Evolutionary conservation across 345 rosid genomes (phyloP).

Genomic region (Erysimum cheiranthoides): DNA sequence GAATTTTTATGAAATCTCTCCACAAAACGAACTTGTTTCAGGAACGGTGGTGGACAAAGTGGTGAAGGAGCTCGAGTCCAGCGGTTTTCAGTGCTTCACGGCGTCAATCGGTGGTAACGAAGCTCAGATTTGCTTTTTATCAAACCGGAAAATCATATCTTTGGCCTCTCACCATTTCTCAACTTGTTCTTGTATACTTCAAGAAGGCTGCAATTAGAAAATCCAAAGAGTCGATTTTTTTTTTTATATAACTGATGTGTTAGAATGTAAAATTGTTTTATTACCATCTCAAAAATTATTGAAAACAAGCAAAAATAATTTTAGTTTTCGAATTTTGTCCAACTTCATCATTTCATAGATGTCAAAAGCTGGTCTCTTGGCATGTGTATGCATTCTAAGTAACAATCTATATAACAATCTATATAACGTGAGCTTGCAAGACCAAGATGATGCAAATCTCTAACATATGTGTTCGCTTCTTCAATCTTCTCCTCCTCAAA

Average conservation of each 20-base stretch:
- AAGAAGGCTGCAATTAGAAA: conserved; percentile 29
- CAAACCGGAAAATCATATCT: conserved; percentile 17
- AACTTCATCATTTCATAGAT: conserved; percentile 63
- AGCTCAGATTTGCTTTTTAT: conserved; percentile 61
- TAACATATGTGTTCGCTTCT: conserved; percentile 54
- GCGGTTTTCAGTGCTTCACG: conserved; percentile 83
- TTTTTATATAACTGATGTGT: conserved; percentile 10
- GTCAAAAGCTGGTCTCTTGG: conserved; percentile 48
- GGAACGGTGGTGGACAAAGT: conserved; percentile 63
- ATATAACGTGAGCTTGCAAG: conserved; percentile 58
- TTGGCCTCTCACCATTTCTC: conserved; percentile 31
- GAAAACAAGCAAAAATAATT: neutral
- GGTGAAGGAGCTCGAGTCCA: conserved; percentile 68
- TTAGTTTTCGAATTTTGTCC: conserved; percentile 45
- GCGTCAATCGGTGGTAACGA: conserved; percentile 84
- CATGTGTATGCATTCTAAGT: conserved; percentile 54
- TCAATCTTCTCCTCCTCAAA: conserved; percentile 55
- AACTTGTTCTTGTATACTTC: too few species aligned
- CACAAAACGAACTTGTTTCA: conserved; percentile 54
- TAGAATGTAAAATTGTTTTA: conserved; percentile 39
- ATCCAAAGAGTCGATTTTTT: conserved; percentile 4
- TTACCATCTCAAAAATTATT: too few species aligned
- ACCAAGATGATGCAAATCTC: conserved; percentile 52
- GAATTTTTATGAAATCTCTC: conserved; percentile 11
- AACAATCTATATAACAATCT: conserved; percentile 54